phyloP scores from a whole-genome alignment of 208 protist genomes.

The Trypanosoma caninum region DNA sequence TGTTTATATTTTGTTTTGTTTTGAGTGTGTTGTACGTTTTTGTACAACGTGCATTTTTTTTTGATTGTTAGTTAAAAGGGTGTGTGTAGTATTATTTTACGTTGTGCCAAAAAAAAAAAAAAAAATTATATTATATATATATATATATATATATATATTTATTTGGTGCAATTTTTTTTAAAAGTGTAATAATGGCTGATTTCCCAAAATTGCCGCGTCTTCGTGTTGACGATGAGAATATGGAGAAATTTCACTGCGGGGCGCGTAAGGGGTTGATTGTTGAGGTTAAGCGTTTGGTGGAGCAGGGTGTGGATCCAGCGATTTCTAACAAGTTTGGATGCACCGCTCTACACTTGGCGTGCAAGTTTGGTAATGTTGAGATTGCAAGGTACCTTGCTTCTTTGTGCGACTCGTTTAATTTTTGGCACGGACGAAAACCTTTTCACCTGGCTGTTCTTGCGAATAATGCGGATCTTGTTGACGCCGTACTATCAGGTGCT shows the following conservation, averaged over 20 bases:
- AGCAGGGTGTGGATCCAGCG: constrained; percentile 54
- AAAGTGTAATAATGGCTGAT: constrained; percentile 35
- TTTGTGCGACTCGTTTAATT: constrained; percentile 45
- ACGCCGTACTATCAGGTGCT: constrained; percentile 54
- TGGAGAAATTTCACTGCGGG: constrained; percentile 84
- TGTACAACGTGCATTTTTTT: too few species aligned
- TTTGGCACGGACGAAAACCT: constrained; percentile 83
- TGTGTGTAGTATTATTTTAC: too few species aligned
- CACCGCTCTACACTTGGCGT: constrained; percentile 83
- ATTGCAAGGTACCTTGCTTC: constrained; percentile 63
- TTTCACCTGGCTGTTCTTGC: constrained; percentile 77
- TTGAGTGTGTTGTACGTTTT: background rate
- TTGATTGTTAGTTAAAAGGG: too few species aligned
- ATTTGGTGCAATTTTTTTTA: background rate
- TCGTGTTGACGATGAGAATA: constrained; percentile 85
- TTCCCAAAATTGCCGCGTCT: constrained; percentile 62
- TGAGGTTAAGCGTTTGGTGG: constrained; percentile 74
- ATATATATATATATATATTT: constrained; percentile 4
- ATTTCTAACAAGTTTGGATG: constrained; percentile 87
- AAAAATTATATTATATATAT: background rate
- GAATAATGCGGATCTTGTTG: constrained; percentile 60
- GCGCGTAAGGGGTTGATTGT: constrained; percentile 77
- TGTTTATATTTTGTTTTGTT: constrained; percentile 5
- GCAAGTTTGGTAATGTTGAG: constrained; percentile 75
- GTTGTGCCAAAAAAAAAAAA: too few species aligned